Base-by-base conservation (phyloP, 2,329 filamentous ascomycete genomes). In the Beauveria caledonica region DNA sequence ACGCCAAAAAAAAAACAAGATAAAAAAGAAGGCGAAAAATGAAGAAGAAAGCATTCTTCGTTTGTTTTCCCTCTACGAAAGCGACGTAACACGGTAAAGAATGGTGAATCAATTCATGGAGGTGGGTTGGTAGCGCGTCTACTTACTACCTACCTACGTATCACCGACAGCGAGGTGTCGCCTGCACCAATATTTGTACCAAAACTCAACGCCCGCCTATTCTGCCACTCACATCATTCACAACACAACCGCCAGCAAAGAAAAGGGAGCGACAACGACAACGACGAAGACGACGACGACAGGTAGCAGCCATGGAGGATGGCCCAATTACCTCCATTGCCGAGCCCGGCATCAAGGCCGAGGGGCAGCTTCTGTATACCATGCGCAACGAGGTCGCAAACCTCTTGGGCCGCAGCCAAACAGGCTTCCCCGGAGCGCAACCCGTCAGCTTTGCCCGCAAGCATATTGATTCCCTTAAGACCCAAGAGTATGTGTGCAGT, bases 391-490 rank as follows among this genome's bases (percentile, higher is more conserved):
- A 91, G 70, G 90, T 96, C 62, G 88, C 90, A 27, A 70, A 79
- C 6, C 80, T 97, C 49, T 83, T 99, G n/a, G 80, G 82, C 19
- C 84, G 92, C 66, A 80, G 80, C 57, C 86, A 84, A 65, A 76
- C 77, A 25, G 80, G 76, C 64, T 99, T 99, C 67, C 92, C 94
- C 0, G 94, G 86, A 68, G 93, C 94, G 56, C 94, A 99, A 73
- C 94, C 94, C 15, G 92, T 99, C 65, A 96, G 90, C 69, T 99
- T 99, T 72, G 81, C 89, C 59, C 81, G 88, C 61, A 81, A 84
- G 67, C 94, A 99, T 73, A 75, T 97, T 10, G 77, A 86, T n/a
- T 92, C 95, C 76, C 82, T 99, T 40, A 85, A 87, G 63, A 80
- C 81, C 62, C 81, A 89, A 70, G 94, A 97, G 85, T 88, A 73